Conservation (phyloP, 371 early-diverging fungal genomes). For the Capillidium heterosporum region DNA sequence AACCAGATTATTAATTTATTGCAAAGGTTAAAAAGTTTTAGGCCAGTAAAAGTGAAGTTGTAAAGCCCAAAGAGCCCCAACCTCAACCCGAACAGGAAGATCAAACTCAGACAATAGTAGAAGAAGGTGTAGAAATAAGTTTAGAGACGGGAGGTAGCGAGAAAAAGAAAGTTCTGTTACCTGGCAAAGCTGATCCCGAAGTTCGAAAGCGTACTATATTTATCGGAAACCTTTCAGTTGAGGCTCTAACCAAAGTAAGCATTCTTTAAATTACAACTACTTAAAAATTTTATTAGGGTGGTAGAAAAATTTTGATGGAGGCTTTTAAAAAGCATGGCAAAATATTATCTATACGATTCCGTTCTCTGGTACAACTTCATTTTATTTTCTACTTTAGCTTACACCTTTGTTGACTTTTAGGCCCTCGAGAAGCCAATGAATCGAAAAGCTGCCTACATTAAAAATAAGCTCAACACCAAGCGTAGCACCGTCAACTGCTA, state of each 20-base stretch:
- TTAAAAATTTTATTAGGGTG: conserved; percentile 14
- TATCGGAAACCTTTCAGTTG: conserved; percentile 60
- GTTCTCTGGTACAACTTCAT: conserved; percentile 45
- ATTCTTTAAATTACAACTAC: not conserved
- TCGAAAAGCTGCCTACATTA: conserved; percentile 52
- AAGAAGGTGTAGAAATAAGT: not conserved
- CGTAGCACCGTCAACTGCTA: conserved; percentile 78
- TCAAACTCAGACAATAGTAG: not conserved
- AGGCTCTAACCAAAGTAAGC: conserved; percentile 36
- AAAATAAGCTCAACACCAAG: conserved; percentile 57
- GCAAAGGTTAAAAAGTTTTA: not conserved
- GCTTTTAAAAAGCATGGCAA: conserved; percentile 51
- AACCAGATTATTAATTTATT: not conserved
- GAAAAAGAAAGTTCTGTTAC: not conserved
- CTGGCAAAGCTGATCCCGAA: conserved; percentile 24
- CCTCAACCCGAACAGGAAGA: not conserved
- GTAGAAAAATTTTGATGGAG: conserved; percentile 33
- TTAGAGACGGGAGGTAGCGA: not conserved
- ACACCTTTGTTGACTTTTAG: conserved; percentile 13
- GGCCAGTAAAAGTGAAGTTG: not conserved
- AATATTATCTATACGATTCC: conserved; percentile 72
- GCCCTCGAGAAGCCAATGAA: conserved; percentile 47
- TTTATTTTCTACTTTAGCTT: conserved; percentile 6
- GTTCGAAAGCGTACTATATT: conserved; percentile 44
- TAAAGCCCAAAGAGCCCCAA: not conserved